These are phyloP conservation scores for Physcomitrellopsis africana DNA, from an alignment of 225 moss, liverwort and hornwort genomes.

Conservation along the genomic window DNA sequence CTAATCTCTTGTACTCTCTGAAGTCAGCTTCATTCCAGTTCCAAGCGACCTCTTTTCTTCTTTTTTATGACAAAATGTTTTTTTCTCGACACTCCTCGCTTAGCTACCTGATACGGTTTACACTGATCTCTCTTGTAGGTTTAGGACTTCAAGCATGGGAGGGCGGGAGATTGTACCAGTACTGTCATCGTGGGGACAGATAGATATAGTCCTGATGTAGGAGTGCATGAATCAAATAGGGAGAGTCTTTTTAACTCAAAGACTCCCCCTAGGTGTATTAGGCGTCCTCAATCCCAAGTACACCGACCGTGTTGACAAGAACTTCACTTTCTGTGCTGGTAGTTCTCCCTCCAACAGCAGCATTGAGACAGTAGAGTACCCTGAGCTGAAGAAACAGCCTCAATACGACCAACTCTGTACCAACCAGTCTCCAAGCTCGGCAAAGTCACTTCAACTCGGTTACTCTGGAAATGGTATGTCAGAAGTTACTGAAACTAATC, in stretches of 20 bases:
- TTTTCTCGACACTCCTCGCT: too few relatives aligned
- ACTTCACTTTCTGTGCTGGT: background rate
- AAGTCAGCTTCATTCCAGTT: constrained; percentile 16
- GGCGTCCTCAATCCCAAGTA: constrained; percentile 5
- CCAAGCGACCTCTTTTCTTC: background rate
- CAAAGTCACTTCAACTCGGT: background rate
- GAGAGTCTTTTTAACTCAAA: background rate
- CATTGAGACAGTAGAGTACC: constrained; percentile 20
- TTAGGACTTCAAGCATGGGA: constrained; percentile 1
- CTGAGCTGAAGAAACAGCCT: background rate
- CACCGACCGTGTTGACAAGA: background rate
- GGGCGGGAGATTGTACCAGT: constrained; percentile 8
- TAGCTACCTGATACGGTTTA: too few relatives aligned
- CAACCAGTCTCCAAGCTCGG: constrained; percentile 7
- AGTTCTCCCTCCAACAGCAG: constrained; percentile 14
- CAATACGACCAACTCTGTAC: background rate
- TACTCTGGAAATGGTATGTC: too few relatives aligned
- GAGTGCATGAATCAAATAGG: constrained; percentile 1
- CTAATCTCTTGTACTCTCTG: background rate
- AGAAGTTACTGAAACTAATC: background rate
- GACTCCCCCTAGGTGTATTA: background rate
- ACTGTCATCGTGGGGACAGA: constrained; percentile 10
- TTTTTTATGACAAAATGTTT: too few relatives aligned
- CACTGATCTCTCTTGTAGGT: background rate
- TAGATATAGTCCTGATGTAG: background rate